A percentile compares a stretch with the other conserved stretches of the same genome.
These are phyloP conservation scores for Avena sativa DNA, from an alignment of 176 grass and related monocot genomes.

Conservation along the genomic window DNA sequence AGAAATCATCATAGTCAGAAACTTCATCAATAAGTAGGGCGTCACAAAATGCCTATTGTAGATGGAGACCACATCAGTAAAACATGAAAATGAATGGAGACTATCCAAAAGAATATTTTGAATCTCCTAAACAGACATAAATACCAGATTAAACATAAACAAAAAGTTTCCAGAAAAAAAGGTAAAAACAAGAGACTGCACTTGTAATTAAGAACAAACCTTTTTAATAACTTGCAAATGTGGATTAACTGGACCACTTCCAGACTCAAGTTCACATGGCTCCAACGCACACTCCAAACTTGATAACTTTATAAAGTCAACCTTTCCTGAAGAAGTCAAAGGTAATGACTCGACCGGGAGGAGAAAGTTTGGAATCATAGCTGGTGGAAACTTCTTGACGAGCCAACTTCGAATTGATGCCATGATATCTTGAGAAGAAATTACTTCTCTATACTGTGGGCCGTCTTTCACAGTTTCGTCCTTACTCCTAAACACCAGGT, in stretches of 20 bases:
- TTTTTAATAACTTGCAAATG: constrained; percentile 71
- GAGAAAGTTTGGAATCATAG: constrained; percentile 78
- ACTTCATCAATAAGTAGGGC: constrained; percentile 67
- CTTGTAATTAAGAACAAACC: constrained; percentile 45
- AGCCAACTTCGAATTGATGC: constrained; percentile 76
- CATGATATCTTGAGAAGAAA: constrained; percentile 51
- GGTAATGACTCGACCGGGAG: constrained; percentile 62
- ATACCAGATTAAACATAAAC: background rate
- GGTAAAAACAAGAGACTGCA: background rate
- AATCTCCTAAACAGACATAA: background rate
- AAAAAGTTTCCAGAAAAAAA: background rate
- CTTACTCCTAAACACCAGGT: constrained; percentile 63
- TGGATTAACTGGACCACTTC: constrained; percentile 45
- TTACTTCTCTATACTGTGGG: constrained; percentile 5
- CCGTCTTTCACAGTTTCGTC: background rate
- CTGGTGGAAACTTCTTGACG: constrained; percentile 60
- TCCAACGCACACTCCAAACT: constrained; percentile 43
- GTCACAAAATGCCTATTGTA: constrained; percentile 74
- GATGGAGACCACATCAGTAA: constrained; percentile 30
- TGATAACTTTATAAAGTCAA: constrained; percentile 74
- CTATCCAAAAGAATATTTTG: constrained; percentile 18
- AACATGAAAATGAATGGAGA: constrained; percentile 29
- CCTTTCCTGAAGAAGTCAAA: constrained; percentile 76
- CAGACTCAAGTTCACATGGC: constrained; percentile 34
- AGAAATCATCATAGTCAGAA: constrained; percentile 88